Percentiles rank a stretch among this genome's conserved stretches.
These are phyloP conservation scores for Hypoxylon sp. DNA, from an alignment of 2,329 filamentous ascomycete species.

Conservation along the genomic window DNA sequence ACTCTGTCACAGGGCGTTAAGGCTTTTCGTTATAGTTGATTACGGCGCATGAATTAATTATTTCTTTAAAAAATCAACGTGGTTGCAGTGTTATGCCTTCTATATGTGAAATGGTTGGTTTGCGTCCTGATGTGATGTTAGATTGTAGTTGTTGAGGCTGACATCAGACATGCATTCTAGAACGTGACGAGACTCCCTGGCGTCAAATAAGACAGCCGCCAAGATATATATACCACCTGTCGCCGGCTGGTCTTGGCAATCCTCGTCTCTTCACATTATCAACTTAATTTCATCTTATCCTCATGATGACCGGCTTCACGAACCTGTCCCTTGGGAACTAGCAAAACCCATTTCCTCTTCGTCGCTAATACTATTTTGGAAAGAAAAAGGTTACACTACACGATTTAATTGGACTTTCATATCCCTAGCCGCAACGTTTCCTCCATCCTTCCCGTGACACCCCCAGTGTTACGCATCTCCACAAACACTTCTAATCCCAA, in stretches of 20 bases:
- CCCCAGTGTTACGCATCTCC: conserved; percentile 9
- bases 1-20: conserved; percentile 13
- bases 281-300: neutral
- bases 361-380: neutral
- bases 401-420: neutral
- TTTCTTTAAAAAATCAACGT: neutral
- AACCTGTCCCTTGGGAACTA: neutral
- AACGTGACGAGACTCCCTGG: neutral
- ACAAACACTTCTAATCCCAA: conserved; percentile 3
- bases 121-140: conserved; percentile 16
- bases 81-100: neutral
- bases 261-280: neutral
- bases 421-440: conserved; percentile 32
- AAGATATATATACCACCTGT: conserved; percentile 1
- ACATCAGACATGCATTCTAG: conserved; percentile 12
- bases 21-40: neutral
- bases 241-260: conserved; percentile 4
- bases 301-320: neutral
- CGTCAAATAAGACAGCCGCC: neutral
- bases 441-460: conserved; percentile 11
- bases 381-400: conserved; percentile 4
- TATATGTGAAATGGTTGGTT: neutral
- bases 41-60: conserved; percentile 19
- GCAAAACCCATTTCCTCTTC: neutral
- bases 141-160: conserved; percentile 34